Evolutionary conservation across 2,329 filamentous ascomycete genomes (phyloP), one percentile per base, ranked within the genome.

Genomic region (Colletotrichum incanum): DNA sequence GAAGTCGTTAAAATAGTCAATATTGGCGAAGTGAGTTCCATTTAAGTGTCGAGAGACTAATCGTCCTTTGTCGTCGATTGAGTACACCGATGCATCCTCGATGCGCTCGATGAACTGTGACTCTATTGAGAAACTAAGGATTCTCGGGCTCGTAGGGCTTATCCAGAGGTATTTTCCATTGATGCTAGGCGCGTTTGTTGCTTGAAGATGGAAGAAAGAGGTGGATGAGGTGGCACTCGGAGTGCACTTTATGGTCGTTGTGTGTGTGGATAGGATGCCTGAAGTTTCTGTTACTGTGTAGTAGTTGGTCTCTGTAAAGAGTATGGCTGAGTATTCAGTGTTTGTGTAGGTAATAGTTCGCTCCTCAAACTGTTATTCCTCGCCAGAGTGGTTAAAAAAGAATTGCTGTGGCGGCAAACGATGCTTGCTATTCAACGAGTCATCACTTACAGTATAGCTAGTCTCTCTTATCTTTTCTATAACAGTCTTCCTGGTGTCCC

Each of bases 21-120:
- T 37, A 14, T 58, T 58, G n/a, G 54, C 54, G 54, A 58, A 58
- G 16, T 58, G 54, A 20, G 54, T 58, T 7, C 37, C 54, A 58
- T 58, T 58, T 18, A n/a, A 37, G 28, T 58, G 54, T 16, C 54
- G 54, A 20, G 20, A 20, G 28, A 58, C 39, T 1, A 58, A 23
- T 41, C 54, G 8, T n/a, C 28, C 28, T 31, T 58, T 23, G 3
- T 34, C 8, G 28, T 58, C 54, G 54, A 58, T 34, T 18, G 54
- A 58, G 54, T 20, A 58, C 5, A 41, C 54, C 1, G 54, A 37
- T 12, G 28, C 54, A 37, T 34, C 54, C 9, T 58, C 54, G 9
- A 58, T 34, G 28, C 54, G 23, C 5, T 58, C 41, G 18, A 41
- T 58, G 28, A 58, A 34, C 20, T 58, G 28, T 3, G 31, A 5